Evolutionary conservation across 1,284 basidiomycete species (phyloP).

Genomic region (Gymnopus androsaceus): DNA sequence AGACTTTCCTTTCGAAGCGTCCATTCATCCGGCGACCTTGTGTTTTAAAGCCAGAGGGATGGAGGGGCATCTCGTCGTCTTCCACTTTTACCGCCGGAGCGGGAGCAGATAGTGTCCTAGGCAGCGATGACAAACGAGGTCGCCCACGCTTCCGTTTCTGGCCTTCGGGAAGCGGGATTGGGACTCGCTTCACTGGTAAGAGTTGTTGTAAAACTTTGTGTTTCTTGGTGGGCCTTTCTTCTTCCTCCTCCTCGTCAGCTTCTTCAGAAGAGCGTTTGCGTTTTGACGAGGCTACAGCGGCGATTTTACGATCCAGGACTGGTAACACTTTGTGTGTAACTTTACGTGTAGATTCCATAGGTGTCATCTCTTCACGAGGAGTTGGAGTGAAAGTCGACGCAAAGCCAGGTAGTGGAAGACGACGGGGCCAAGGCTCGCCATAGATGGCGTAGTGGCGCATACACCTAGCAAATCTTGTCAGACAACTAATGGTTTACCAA

Average conservation of each 20-base stretch:
- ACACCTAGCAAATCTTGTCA: constrained; percentile 46
- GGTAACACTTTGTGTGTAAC: constrained; percentile 51
- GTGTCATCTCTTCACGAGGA: constrained; percentile 55
- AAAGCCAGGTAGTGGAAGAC: constrained; percentile 52
- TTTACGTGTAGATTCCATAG: constrained; percentile 43
- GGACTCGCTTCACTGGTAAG: constrained; percentile 29
- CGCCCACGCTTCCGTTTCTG: constrained; percentile 37
- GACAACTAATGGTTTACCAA: constrained; percentile 5
- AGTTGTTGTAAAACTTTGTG: constrained; percentile 34
- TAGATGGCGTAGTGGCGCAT: constrained; percentile 79
- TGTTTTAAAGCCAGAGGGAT: constrained; percentile 48
- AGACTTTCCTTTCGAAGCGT: constrained; percentile 50
- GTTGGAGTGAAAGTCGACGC: constrained; percentile 43
- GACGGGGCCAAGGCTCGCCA: constrained; percentile 65
- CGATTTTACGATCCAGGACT: constrained; percentile 56
- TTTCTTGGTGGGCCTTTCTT: constrained; percentile 46
- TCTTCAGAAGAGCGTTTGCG: constrained; percentile 28
- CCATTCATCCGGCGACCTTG: constrained; percentile 53
- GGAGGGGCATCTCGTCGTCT: constrained; percentile 36
- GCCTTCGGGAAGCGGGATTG: constrained; percentile 13
- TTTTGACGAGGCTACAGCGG: constrained; percentile 37
- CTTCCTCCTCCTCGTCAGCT: constrained; percentile 41
- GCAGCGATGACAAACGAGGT: constrained; percentile 28
- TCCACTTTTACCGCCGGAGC: constrained; percentile 17
- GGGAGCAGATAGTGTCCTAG: constrained; percentile 1